Conservation (phyloP, 2,329 filamentous ascomycete species). For the Cercospora sp. region DNA sequence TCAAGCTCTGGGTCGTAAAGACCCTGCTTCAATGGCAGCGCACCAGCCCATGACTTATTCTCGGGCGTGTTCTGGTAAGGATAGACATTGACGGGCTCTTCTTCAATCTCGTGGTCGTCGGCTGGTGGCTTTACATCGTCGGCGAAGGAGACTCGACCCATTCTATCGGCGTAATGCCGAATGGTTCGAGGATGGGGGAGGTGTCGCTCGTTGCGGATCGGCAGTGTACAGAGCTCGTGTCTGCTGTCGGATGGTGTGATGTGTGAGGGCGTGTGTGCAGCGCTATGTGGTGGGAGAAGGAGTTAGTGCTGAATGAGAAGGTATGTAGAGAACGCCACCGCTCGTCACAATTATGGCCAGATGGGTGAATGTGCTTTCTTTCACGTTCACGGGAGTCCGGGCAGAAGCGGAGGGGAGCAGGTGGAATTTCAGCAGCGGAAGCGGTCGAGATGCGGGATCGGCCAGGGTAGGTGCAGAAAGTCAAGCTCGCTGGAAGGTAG, state of each 20-base stretch:
- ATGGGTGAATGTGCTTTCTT: constrained; percentile 3
- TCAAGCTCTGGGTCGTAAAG: constrained; percentile 94
- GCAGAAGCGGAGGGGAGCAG: constrained; percentile 13
- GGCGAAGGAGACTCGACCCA: constrained; percentile 55
- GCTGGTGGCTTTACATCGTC: constrained; percentile 50
- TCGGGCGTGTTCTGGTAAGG: constrained; percentile 76
- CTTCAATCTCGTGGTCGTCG: constrained; percentile 50
- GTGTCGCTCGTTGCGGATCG: constrained; percentile 8
- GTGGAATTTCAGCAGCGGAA: constrained; percentile 15
- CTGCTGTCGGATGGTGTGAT: neutral
- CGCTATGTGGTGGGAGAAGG: constrained; percentile 7
- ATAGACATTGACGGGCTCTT: constrained; percentile 65
- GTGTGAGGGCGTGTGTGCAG: constrained; percentile 5
- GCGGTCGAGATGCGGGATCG: constrained; percentile 6
- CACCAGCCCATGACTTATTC: constrained; percentile 91
- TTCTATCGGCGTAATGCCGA: constrained; percentile 56
- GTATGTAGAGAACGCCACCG: constrained; percentile 8
- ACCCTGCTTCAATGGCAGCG: constrained; percentile 96
- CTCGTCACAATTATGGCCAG: constrained; percentile 11
- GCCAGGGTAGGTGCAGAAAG: constrained; percentile 11
- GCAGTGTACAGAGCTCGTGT: neutral
- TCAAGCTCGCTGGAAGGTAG: constrained; percentile 4
- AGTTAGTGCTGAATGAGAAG: constrained; percentile 1
- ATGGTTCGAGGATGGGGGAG: constrained; percentile 26
- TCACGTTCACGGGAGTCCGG: constrained; percentile 9